Evolutionary conservation across 495 filamentous ascomycete genomes (phyloP), one percentile per base, ranked within the genome.

Genomic region (Hypoxylon fuscum): DNA sequence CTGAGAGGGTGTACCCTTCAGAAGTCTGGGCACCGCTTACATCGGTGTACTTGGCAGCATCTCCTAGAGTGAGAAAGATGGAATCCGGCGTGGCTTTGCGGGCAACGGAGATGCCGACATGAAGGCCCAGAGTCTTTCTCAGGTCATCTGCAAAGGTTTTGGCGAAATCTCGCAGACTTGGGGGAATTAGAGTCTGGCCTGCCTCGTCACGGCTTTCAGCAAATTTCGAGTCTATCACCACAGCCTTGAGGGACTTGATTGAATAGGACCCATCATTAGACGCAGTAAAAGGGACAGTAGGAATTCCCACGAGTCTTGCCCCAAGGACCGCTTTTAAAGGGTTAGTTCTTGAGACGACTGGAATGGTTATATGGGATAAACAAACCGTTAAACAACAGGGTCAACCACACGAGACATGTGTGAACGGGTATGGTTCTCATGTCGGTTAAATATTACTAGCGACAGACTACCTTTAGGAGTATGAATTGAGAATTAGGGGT

Each of bases 171-270:
- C 60, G 58, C 9, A 82, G 63, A 15, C 71, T 79, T 15, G 79
- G 79, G 4, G 81, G 79, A 9, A 82, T 82, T n/a, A 78, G 65
- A 10, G 81, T 83, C 55, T 79, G 66, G 25, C 80, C 79, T 15
- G 65, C 21, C 7, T 68, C 64, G 45, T 83, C 73, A 15, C 75
- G 70, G 0, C 57, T 29, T 5, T 74, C 43, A 1, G 73, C 61
- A 64, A 73, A 81, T 14, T 67, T 65, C n/a, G 69, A 53, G 55
- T 83, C 74, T 10, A 82, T 73, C 20, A 81, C 61, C 32, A 83
- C 74, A 1, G 55, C 45, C 12, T 72, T 71, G 7, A 80, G n/a
- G 1, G 69, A 41, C 0, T 65, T 57, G 11, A 81, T 54, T 2
- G 64, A 51, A 45, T 74, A 78, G 2, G 32, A 54, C 0, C 68